Conservation (phyloP, 73 alveolate species). For the Uronychia setigera region DNA sequence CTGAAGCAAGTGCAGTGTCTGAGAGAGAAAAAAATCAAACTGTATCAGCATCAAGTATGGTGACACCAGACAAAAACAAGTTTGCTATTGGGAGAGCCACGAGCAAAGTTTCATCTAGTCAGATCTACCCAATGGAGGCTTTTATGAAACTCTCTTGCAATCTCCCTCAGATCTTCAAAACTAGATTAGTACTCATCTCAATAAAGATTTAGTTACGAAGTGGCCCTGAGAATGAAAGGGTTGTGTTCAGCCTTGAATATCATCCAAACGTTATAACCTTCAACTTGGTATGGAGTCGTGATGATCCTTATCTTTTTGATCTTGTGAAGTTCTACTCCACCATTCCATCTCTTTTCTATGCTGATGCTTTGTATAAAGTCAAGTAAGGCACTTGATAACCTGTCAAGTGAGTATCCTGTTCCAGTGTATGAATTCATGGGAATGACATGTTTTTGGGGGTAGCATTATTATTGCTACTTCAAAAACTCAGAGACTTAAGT, state of each 20-base stretch:
- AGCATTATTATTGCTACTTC: not conserved
- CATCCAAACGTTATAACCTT: not conserved
- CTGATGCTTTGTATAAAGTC: not conserved
- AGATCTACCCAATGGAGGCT: not conserved
- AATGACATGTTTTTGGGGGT: not conserved
- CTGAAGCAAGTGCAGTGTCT: not conserved
- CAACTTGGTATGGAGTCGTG: not conserved
- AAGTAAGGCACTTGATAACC: not conserved
- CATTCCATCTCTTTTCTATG: not conserved
- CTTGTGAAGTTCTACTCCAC: not conserved
- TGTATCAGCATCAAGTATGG: not conserved
- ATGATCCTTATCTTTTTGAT: not conserved
- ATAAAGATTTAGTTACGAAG: not conserved
- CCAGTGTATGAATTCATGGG: not conserved
- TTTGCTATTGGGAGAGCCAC: not conserved
- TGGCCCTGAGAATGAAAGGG: not conserved
- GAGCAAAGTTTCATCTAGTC: too few species aligned
- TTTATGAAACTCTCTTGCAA: not conserved
- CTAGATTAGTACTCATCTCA: not conserved
- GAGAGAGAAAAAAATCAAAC: not conserved
- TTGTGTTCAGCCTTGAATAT: not conserved
- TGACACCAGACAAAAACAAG: not conserved
- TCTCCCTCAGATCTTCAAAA: not conserved
- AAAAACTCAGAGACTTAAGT: not conserved
- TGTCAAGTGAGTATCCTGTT: not conserved